Percentiles rank a stretch among this genome's conserved stretches.
Conservation (phyloP, 352 stramenopile species). For the Pythium brachiatum region DNA sequence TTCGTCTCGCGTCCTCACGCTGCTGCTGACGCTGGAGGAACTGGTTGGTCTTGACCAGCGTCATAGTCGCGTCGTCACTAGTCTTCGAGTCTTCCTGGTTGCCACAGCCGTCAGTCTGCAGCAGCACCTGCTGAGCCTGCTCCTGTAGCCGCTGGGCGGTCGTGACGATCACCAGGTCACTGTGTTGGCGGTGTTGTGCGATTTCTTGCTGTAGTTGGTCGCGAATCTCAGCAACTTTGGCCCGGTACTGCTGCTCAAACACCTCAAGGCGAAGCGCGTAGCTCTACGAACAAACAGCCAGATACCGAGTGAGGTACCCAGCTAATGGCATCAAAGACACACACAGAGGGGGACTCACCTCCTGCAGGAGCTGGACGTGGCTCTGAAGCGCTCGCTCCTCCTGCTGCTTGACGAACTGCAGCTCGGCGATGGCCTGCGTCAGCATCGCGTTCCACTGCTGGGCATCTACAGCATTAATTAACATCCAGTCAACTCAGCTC, state of each 20-base stretch:
- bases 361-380: slow-evolving; percentile 42
- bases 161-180: slow-evolving; percentile 35
- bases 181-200: slow-evolving; percentile 37
- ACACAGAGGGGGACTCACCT: slow-evolving; percentile 30
- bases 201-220: slow-evolving; percentile 49
- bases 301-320: too few species aligned
- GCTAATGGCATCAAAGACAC: too few species aligned
- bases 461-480: slow-evolving; percentile 20
- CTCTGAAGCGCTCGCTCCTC: slow-evolving; percentile 47
- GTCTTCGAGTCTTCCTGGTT: not conserved
- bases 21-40: slow-evolving; percentile 12
- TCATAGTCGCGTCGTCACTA: not conserved
- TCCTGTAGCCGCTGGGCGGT: slow-evolving; percentile 48
- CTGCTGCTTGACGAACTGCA: slow-evolving; percentile 49
- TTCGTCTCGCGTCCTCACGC: slow-evolving; percentile 7
- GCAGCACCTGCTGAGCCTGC: slow-evolving; percentile 33
- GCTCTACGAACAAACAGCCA: slow-evolving; percentile 26
- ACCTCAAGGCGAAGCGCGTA: slow-evolving; percentile 53
- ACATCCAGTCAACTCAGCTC: not conserved
- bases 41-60: slow-evolving; percentile 11
- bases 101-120: slow-evolving; percentile 13
- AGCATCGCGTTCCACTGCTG: slow-evolving; percentile 47
- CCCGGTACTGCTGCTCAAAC: slow-evolving; percentile 62
- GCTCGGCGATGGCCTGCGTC: slow-evolving; percentile 52
- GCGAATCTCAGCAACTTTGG: slow-evolving; percentile 52